Evolutionary conservation across 495 filamentous ascomycete species (phyloP).

Genomic region (Cercophora newfieldiana): DNA sequence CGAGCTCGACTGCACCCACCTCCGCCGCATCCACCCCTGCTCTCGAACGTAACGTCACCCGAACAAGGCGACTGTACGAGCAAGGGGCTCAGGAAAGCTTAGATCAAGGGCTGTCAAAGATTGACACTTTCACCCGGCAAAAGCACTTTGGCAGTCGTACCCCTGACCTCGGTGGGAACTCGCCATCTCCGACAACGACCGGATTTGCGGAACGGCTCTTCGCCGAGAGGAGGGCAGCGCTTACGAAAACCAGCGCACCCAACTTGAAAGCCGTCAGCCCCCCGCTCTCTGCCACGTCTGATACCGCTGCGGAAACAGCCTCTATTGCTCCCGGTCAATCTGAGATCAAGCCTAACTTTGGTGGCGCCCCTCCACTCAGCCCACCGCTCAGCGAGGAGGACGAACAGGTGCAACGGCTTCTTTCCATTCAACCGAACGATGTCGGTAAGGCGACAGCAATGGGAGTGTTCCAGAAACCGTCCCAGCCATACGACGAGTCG

Average conservation of each 20-base stretch:
- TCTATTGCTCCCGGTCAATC: constrained; percentile 31
- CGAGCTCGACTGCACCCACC: constrained; percentile 37
- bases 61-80: constrained; percentile 80
- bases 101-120: constrained; percentile 72
- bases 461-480: constrained; percentile 80
- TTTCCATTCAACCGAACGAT: constrained; percentile 73
- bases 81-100: constrained; percentile 77
- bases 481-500: constrained; percentile 74
- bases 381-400: constrained; percentile 71
- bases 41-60: constrained; percentile 56
- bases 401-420: constrained; percentile 51
- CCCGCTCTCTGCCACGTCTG: constrained; percentile 32
- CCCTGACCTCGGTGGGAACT: constrained; percentile 41
- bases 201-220: constrained; percentile 35
- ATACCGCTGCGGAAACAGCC: constrained; percentile 31
- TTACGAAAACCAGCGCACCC: constrained; percentile 50
- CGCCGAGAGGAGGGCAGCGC: constrained; percentile 35
- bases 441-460: constrained; percentile 82
- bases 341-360: constrained; percentile 47
- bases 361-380: constrained; percentile 65
- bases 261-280: constrained; percentile 48
- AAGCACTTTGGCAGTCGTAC: constrained; percentile 53
- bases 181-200: constrained; percentile 31
- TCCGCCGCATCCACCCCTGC: constrained; percentile 34
- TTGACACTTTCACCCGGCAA: constrained; percentile 70